phyloP scores from a whole-genome alignment of 495 filamentous ascomycete species.

The Cenococcum geophilum region DNA sequence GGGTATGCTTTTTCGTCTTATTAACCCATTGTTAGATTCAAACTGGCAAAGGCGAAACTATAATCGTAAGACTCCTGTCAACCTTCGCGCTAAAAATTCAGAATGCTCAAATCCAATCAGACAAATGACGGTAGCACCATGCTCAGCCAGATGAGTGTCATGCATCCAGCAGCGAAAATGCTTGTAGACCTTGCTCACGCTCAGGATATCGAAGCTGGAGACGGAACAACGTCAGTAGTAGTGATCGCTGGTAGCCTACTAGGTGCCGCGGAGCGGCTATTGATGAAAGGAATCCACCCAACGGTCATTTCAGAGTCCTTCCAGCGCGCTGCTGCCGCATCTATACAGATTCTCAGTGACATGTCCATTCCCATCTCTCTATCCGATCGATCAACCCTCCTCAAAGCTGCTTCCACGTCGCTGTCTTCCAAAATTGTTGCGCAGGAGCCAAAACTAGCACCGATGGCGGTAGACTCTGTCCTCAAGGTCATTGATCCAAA shows the following conservation, averaged over 20 bases:
- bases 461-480: slow-evolving; percentile 95
- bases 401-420: slow-evolving; percentile 94
- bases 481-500: slow-evolving; percentile 90
- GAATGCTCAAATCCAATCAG: too few relatives aligned
- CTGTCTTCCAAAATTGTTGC: slow-evolving; percentile 98
- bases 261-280: slow-evolving; percentile 83
- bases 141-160: slow-evolving; percentile 95
- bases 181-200: slow-evolving; percentile 93
- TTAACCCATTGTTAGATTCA: slow-evolving; percentile 50
- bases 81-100: slow-evolving; percentile 9
- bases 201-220: slow-evolving; percentile 96
- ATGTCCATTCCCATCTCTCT: slow-evolving; percentile 95
- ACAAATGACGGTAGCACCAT: slow-evolving; percentile 95
- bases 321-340: slow-evolving; percentile 82
- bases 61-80: slow-evolving; percentile 56
- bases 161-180: slow-evolving; percentile 99
- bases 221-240: slow-evolving; percentile 96
- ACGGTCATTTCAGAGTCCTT: slow-evolving; percentile 97
- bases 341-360: slow-evolving; percentile 83
- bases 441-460: slow-evolving; percentile 87
- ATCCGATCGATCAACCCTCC: slow-evolving; percentile 77
- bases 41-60: slow-evolving; percentile 90
- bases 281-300: slow-evolving; percentile 89
- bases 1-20: slow-evolving; percentile 33
- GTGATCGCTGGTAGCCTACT: slow-evolving; percentile 93